Evolutionary conservation across 192 early-diverging fungal species (phyloP).

Genomic region (Jimgerdemannia lactiflua): DNA sequence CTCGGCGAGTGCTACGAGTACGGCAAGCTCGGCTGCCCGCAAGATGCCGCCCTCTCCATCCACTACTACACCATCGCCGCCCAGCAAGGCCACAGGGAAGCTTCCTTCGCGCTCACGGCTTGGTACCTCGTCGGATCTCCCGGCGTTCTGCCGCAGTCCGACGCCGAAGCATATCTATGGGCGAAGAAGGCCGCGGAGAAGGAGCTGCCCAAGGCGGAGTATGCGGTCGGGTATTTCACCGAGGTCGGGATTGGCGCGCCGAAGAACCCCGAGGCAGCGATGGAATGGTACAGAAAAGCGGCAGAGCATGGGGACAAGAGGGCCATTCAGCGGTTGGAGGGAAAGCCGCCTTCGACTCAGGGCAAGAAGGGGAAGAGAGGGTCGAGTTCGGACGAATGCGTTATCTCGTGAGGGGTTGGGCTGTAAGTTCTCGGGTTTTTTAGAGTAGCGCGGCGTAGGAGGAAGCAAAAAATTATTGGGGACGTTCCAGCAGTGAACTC

Average conservation of each 20-base stretch:
- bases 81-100: constrained; percentile 59
- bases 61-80: constrained; percentile 64
- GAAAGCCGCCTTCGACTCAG: constrained; percentile 30
- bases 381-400: background rate
- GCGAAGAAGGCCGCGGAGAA: constrained; percentile 56
- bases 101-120: constrained; percentile 58
- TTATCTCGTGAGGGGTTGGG: background rate
- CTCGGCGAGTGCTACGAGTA: constrained; percentile 64
- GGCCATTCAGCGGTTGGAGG: constrained; percentile 51
- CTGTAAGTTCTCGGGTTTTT: too few relatives aligned
- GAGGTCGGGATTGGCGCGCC: constrained; percentile 60
- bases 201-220: constrained; percentile 57
- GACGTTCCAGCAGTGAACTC: background rate
- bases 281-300: constrained; percentile 65
- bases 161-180: constrained; percentile 62
- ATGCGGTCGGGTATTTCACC: constrained; percentile 64
- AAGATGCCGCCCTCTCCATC: constrained; percentile 49
- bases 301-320: constrained; percentile 61
- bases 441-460: too few relatives aligned
- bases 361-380: constrained; percentile 33
- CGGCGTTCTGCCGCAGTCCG: constrained; percentile 53
- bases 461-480: too few relatives aligned
- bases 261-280: constrained; percentile 50
- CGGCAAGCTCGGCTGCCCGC: constrained; percentile 53
- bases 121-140: constrained; percentile 66